Conservation (phyloP, 495 filamentous ascomycete genomes). For the Trichoderma asperelloides region DNA sequence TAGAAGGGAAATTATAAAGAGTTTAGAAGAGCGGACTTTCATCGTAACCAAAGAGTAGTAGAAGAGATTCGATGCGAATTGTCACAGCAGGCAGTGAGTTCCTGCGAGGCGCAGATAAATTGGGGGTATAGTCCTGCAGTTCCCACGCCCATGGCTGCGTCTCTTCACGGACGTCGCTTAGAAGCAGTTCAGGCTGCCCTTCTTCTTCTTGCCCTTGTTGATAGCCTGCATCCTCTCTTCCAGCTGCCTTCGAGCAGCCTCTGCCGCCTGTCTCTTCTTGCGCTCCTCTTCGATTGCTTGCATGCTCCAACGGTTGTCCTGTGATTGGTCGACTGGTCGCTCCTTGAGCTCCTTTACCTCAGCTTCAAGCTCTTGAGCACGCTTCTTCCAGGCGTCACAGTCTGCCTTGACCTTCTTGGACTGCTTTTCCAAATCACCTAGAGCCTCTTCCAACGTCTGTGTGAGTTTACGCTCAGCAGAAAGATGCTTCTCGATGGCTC, state of each 20-base stretch:
- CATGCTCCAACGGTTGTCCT: slow-evolving; percentile 67
- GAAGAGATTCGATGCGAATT: neutral
- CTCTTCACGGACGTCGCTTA: slow-evolving; percentile 32
- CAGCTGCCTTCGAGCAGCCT: slow-evolving; percentile 75
- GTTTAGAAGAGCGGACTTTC: neutral
- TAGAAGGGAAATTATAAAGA: neutral
- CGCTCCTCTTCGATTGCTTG: slow-evolving; percentile 93
- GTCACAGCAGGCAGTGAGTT: neutral
- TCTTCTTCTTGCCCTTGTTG: slow-evolving; percentile 94
- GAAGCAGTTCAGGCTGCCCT: slow-evolving; percentile 94
- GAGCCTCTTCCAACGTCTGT: slow-evolving; percentile 84
- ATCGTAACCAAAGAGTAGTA: neutral
- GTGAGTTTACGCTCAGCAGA: slow-evolving; percentile 95
- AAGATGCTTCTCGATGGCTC: slow-evolving; percentile 93
- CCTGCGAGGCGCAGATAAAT: slow-evolving; percentile 1
- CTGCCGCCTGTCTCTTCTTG: slow-evolving; percentile 75
- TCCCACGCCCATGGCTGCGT: neutral
- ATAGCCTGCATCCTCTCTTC: slow-evolving; percentile 93
- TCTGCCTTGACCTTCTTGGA: slow-evolving; percentile 80
- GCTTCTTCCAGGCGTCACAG: slow-evolving; percentile 81
- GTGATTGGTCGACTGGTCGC: slow-evolving; percentile 23
- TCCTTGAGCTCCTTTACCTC: slow-evolving; percentile 62
- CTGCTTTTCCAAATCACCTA: slow-evolving; percentile 84
- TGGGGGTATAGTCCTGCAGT: slow-evolving; percentile 5
- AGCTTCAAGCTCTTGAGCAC: slow-evolving; percentile 64